Conservation (phyloP, 495 filamentous ascomycete species). For the Oidiodendron maius region DNA sequence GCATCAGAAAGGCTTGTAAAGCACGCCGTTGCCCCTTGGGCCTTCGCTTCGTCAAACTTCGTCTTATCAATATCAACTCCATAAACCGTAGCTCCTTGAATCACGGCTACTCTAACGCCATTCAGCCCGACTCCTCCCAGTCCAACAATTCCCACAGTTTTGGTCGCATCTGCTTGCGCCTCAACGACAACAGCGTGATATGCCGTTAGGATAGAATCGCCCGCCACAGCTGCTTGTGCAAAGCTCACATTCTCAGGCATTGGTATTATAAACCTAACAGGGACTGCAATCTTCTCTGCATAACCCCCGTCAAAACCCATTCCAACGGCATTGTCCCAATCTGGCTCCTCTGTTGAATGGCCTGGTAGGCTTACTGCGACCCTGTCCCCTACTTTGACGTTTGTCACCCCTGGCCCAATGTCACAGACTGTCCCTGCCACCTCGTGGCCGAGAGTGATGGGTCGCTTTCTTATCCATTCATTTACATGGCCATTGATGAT, state of each 20-base stretch:
- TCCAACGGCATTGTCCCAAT: background rate
- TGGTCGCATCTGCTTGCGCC: background rate
- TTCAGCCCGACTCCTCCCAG: conserved; percentile 3
- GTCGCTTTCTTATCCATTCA: background rate
- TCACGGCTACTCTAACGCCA: background rate
- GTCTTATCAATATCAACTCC: background rate
- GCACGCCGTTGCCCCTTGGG: background rate
- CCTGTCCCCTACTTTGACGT: background rate
- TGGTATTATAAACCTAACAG: background rate
- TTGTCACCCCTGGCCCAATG: background rate
- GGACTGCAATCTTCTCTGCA: background rate
- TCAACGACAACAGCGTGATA: conserved; percentile 4
- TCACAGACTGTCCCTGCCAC: background rate
- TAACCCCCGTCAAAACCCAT: background rate
- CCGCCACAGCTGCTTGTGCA: conserved; percentile 1
- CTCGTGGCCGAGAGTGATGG: background rate
- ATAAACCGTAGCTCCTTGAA: background rate
- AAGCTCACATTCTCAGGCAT: background rate
- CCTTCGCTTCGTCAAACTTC: background rate
- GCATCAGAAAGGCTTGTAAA: background rate
- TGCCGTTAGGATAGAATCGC: conserved; percentile 1
- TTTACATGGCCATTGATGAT: background rate
- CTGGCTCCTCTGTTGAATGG: background rate
- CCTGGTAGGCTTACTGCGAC: background rate
- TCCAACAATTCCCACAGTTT: conserved; percentile 3